Evolutionary conservation across 106 monocot species (phyloP).

Genomic region (Posidonia australis): DNA sequence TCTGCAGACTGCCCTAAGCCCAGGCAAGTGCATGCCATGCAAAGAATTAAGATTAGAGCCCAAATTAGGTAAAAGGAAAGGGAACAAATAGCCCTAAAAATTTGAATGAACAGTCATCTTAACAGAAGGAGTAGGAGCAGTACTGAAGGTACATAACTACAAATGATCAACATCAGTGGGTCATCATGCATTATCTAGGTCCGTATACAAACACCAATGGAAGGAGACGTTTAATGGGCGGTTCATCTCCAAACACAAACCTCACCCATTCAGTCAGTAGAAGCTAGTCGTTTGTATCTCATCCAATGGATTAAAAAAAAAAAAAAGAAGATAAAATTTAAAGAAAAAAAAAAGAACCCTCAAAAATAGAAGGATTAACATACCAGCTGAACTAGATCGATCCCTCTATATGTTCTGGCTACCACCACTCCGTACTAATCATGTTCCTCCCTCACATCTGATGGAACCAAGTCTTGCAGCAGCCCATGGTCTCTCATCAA

Average conservation of each 20-base stretch:
- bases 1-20: background rate
- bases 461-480: constrained; percentile 39
- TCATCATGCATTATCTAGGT: background rate
- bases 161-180: background rate
- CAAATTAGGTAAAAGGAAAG: no score
- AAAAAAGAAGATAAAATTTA: background rate
- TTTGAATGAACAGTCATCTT: no score
- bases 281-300: background rate
- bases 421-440: background rate
- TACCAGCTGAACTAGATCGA: no score
- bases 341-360: background rate
- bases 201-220: background rate
- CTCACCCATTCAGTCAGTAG: background rate
- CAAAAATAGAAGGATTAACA: background rate
- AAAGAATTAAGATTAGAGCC: no score
- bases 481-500: constrained; percentile 21
- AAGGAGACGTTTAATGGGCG: background rate
- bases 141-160: background rate
- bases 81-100: no score
- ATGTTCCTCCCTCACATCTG: constrained; percentile 13
- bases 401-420: no score
- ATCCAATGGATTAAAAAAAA: background rate
- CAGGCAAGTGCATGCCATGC: background rate
- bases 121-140: no score
- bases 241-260: background rate